phyloP scores from a whole-genome alignment of 345 rosid genomes.

The Cochlearia excelsa region DNA sequence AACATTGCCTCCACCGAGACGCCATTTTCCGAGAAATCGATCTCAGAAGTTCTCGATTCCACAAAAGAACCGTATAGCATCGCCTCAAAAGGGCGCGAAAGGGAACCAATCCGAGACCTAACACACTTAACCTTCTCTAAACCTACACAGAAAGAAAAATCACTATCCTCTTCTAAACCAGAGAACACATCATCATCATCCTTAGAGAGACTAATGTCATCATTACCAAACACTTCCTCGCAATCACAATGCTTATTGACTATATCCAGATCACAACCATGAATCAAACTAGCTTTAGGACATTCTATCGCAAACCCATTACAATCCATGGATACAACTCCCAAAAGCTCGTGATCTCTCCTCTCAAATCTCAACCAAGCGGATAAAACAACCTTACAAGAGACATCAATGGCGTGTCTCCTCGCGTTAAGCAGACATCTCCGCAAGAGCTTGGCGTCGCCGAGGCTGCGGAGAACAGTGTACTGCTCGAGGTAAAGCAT shows the following conservation, averaged over 20 bases:
- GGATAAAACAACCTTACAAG: constrained; percentile 69
- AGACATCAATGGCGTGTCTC: constrained; percentile 62
- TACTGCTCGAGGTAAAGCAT: constrained; percentile 61
- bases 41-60: constrained; percentile 50
- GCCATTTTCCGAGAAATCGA: constrained; percentile 62
- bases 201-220: constrained; percentile 9
- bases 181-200: constrained; percentile 39
- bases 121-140: constrained; percentile 54
- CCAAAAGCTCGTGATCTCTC: constrained; percentile 67
- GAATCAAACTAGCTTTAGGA: constrained; percentile 48
- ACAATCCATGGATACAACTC: constrained; percentile 54
- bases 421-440: constrained; percentile 69
- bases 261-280: constrained; percentile 46
- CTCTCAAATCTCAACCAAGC: constrained; percentile 87
- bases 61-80: constrained; percentile 77
- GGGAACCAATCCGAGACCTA: constrained; percentile 61
- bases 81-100: constrained; percentile 69
- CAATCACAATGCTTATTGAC: constrained; percentile 48
- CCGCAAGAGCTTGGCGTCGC: constrained; percentile 75
- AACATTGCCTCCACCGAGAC: constrained; percentile 71
- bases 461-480: constrained; percentile 54
- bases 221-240: constrained; percentile 14
- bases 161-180: constrained; percentile 43
- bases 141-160: constrained; percentile 53
- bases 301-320: constrained; percentile 56